These are phyloP conservation scores for Vitis amurensis DNA, from an alignment of 164 flowering plant genomes.

Conservation along the genomic window DNA sequence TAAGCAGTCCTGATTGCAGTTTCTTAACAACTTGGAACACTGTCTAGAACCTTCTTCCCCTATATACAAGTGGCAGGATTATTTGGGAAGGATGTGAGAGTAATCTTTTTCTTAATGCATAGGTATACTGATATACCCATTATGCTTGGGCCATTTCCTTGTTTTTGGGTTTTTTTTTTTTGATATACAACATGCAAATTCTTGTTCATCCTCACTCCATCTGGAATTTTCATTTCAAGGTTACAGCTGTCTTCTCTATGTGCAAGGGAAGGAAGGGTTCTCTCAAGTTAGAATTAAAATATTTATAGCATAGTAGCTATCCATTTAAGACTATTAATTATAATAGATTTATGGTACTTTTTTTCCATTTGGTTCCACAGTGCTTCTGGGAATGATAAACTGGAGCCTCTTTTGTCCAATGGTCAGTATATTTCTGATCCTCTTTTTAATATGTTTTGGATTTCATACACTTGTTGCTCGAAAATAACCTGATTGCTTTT, in stretches of 20 bases:
- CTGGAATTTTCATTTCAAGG: too few relatives aligned
- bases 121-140: not conserved
- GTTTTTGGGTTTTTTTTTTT: too few relatives aligned
- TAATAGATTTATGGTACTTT: not conserved
- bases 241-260: too few relatives aligned
- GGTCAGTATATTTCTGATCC: conserved; percentile 24
- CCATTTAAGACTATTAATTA: not conserved
- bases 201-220: too few relatives aligned
- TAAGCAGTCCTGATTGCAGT: too few relatives aligned
- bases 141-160: too few relatives aligned
- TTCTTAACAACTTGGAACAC: too few relatives aligned
- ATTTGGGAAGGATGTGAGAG: too few relatives aligned
- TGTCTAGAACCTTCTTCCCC: too few relatives aligned
- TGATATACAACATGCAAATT: too few relatives aligned
- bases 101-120: not conserved
- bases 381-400: conserved; percentile 26
- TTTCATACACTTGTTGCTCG: not conserved
- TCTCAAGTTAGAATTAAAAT: not conserved
- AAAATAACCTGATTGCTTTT: not conserved
- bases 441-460: not conserved
- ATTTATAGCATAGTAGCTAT: not conserved
- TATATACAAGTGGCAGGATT: too few relatives aligned
- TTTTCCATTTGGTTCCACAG: conserved; percentile 21
- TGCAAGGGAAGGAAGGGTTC: not conserved
- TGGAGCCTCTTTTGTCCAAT: conserved; percentile 37